Evolutionary conservation across 2,329 filamentous ascomycete genomes (phyloP).

Genomic region (Cladophialophora yegresii): DNA sequence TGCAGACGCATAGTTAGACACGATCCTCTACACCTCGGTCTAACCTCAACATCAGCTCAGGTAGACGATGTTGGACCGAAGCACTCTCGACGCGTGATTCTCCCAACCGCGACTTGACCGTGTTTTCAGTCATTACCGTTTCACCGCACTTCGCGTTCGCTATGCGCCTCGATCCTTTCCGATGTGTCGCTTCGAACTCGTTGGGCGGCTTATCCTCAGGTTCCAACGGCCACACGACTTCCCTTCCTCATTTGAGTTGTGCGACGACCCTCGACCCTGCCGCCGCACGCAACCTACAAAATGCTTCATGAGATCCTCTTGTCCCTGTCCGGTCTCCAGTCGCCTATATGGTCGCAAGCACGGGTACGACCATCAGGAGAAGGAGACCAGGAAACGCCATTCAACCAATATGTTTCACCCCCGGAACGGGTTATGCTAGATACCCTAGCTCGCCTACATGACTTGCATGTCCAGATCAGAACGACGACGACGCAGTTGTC

Average conservation of each 20-base stretch:
- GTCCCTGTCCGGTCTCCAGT: conserved; percentile 90
- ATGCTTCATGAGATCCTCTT: conserved; percentile 99
- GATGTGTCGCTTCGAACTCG: conserved; percentile 53
- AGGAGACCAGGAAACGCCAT: conserved; percentile 52
- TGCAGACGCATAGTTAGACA: neutral
- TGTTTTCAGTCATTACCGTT: neutral
- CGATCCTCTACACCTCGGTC: neutral
- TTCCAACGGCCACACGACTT: conserved; percentile 42
- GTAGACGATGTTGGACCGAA: neutral
- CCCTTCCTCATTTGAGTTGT: conserved; percentile 18
- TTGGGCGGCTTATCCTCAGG: conserved; percentile 48
- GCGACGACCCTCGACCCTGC: conserved; percentile 23
- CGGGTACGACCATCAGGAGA: conserved; percentile 40
- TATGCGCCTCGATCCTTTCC: conserved; percentile 30
- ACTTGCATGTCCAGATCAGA: conserved; percentile 73
- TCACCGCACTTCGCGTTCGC: conserved; percentile 8
- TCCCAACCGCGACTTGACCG: conserved; percentile 15
- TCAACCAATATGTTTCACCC: conserved; percentile 62
- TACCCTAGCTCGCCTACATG: conserved; percentile 74
- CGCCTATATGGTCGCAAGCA: conserved; percentile 67
- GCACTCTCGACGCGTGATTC: conserved; percentile 1
- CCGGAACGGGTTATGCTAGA: conserved; percentile 80
- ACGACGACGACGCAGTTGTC: conserved; percentile 67
- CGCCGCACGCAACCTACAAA: conserved; percentile 21
- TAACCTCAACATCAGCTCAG: neutral